phyloP scores from a whole-genome alignment of 1,139 yeast genomes.

The Lodderomyces metapsilosis region DNA sequence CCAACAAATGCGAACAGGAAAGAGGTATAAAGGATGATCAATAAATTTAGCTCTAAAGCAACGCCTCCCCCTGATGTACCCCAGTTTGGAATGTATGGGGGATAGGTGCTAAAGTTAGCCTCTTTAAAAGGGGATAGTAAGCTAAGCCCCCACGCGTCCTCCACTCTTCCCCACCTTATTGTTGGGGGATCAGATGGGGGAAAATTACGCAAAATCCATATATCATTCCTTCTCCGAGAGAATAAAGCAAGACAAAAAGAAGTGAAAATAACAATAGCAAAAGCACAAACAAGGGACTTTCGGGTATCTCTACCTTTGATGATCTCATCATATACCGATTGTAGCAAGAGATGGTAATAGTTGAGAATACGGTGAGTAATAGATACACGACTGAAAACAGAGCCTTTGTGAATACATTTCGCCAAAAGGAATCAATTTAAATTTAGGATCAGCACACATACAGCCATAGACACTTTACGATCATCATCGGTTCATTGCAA shows the following conservation, averaged over 20 bases:
- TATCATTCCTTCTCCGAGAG: background rate
- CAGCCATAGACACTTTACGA: no score
- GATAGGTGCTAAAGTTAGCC: background rate
- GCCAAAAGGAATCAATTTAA: no score
- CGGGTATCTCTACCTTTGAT: constrained; percentile 1
- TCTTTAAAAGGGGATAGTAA: no score
- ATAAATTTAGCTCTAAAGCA: background rate
- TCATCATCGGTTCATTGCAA: no score
- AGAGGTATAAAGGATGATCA: background rate
- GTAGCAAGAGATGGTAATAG: background rate
- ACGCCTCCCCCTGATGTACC: background rate
- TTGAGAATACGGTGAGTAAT: no score
- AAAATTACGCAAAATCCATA: no score
- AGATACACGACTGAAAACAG: no score
- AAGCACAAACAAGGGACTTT: background rate
- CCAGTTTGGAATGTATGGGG: background rate
- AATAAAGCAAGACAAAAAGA: background rate
- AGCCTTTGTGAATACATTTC: no score
- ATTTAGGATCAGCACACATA: no score
- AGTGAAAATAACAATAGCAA: background rate
- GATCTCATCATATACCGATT: background rate
- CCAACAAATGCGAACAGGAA: no score
- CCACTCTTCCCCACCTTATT: constrained; percentile 2
- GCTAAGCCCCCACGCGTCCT: constrained; percentile 1
- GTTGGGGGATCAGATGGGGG: constrained; percentile 2